Evolutionary conservation across 176 grass and related monocot genomes (phyloP).

Genomic region (Avena sativa): DNA sequence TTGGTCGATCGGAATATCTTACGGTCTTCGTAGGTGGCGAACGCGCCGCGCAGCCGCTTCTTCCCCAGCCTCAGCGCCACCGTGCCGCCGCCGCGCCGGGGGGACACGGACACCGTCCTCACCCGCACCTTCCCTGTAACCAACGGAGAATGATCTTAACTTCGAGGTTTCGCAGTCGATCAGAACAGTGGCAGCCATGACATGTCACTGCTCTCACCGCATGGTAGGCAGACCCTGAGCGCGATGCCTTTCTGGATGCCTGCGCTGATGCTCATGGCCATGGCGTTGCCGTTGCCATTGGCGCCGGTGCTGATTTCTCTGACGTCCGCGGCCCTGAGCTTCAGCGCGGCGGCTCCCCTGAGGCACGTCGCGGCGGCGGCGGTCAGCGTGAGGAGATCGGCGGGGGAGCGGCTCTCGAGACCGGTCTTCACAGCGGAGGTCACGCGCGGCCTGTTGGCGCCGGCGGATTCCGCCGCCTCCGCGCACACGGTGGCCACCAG

Average conservation of each 20-base stretch:
- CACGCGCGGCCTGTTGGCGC: constrained; percentile 52
- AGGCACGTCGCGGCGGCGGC: constrained; percentile 87
- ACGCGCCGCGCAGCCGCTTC: constrained; percentile 69
- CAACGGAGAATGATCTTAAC: not conserved
- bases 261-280: constrained; percentile 51
- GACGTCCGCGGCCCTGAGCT: constrained; percentile 61
- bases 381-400: constrained; percentile 67
- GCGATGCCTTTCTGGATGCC: constrained; percentile 67
- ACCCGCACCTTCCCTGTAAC: constrained; percentile 64
- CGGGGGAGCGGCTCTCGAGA: constrained; percentile 58
- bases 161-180: not conserved
- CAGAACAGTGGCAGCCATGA: not conserved
- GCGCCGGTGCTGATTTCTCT: constrained; percentile 25
- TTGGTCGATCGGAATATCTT: constrained; percentile 30
- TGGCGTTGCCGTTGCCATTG: not conserved
- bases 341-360: constrained; percentile 71
- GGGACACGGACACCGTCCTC: constrained; percentile 62
- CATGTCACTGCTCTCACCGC: constrained; percentile 52
- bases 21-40: constrained; percentile 70
- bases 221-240: constrained; percentile 64
- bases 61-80: constrained; percentile 67
- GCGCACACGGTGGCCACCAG: constrained; percentile 93
- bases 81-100: constrained; percentile 42
- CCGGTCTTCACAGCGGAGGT: constrained; percentile 65
- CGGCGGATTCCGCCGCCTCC: constrained; percentile 71